Base-by-base conservation (phyloP, 768 basidiomycete genomes). In the Kwoniella shandongensis region DNA sequence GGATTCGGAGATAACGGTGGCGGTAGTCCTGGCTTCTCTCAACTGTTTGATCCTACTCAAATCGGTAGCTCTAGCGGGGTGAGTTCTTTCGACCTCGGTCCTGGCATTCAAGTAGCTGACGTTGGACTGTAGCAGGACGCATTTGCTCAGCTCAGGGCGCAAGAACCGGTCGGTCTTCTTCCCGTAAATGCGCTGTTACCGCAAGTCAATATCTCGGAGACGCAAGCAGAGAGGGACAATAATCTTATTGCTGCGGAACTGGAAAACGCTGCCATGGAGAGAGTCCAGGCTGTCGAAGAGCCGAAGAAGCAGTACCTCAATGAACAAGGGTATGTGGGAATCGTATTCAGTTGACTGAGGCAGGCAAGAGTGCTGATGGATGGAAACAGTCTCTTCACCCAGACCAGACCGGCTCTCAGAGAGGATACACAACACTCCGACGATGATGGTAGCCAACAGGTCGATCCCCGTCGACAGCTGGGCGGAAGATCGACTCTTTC, bases 21-120 rank as follows among this genome's bases (percentile, higher is more conserved):
- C 5, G 70, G 62, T 10, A 59, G 61, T 32, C 66, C 42, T 2
- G 74, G 72, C 6, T 76, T 76, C 52, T 70, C 70, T 11, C 72
- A 73, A 54, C 52, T 76, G n/a, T 76, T 76, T 40, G 72, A 63
- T 6, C 57, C 54, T 2, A 76, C 72, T 8, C 74, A 73, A 47
- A 51, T 22, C 2, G 30, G 40, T 10, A 27, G 27, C 17, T 22
- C 36, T 26, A 42, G 39, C 36, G 44, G 36, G 48, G 66, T 66
- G 32, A 61, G 61, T 57, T 6, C 13, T 6, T 32, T n/a, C 4
- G 17, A 27, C 44, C 10, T 13, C 22, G 36, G 3, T 4, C 44
- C 8, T 38, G 15, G 18, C 13, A 0, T 17, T 40, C 13, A 35
- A 11, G 39, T 49, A 36, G 44, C 59, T 58, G 32, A 57, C 23